Conservation (phyloP, 1,284 basidiomycete species). For the Rhodofomes roseus region DNA sequence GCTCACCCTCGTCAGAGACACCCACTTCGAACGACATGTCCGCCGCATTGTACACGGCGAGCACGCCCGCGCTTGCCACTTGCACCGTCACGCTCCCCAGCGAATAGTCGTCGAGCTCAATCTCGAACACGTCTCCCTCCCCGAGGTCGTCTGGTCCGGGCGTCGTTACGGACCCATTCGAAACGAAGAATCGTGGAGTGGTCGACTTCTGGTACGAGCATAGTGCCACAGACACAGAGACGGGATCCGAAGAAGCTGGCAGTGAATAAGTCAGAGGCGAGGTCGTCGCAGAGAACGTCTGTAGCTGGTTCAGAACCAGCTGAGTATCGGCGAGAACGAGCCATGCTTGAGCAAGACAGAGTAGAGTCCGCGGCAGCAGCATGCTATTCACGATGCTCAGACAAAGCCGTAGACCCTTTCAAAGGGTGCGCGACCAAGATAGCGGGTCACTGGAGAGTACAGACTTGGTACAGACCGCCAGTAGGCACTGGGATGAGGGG, state of each 20-base stretch:
- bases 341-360: constrained; percentile 19
- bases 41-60: constrained; percentile 44
- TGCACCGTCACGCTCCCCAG: constrained; percentile 53
- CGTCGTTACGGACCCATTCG: constrained; percentile 44
- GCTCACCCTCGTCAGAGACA: constrained; percentile 49
- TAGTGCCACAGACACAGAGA: constrained; percentile 55
- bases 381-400: too few species aligned
- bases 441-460: too few species aligned
- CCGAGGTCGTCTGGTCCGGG: constrained; percentile 37
- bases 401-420: too few species aligned
- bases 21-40: constrained; percentile 51
- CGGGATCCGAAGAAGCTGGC: constrained; percentile 33
- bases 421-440: too few species aligned
- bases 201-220: constrained; percentile 38
- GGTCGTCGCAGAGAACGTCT: constrained; percentile 16
- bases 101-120: constrained; percentile 45
- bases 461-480: too few species aligned
- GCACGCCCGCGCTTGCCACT: constrained; percentile 41
- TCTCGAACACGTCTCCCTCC: constrained; percentile 46
- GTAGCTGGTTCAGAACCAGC: constrained; percentile 17
- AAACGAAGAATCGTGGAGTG: constrained; percentile 49
- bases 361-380: constrained; percentile 19
- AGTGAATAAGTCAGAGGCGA: constrained; percentile 26
- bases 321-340: constrained; percentile 18
- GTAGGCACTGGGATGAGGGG: too few species aligned